A percentile compares a stretch with the other conserved stretches of the same genome.
These are phyloP conservation scores for Plantago lanceolata DNA, from an alignment of 305 asterid genomes.

Conservation along the genomic window DNA sequence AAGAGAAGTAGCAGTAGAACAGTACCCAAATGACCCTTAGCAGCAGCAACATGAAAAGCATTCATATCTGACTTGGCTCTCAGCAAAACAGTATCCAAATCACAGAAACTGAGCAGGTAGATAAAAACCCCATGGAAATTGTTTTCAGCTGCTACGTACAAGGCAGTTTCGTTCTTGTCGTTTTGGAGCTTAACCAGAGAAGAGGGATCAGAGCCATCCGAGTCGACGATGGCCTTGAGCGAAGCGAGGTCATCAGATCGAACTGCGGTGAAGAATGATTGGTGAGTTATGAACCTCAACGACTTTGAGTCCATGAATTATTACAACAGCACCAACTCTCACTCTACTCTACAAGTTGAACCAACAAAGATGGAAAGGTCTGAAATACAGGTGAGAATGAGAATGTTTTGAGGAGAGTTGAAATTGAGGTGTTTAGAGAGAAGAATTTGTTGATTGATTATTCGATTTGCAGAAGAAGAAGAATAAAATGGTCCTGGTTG, in stretches of 20 bases:
- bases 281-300: slow-evolving; percentile 75
- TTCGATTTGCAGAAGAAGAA: too few species aligned
- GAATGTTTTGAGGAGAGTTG: too few species aligned
- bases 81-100: slow-evolving; percentile 48
- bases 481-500: too few species aligned
- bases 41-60: slow-evolving; percentile 79
- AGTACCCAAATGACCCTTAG: slow-evolving; percentile 75
- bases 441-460: too few species aligned
- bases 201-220: slow-evolving; percentile 62
- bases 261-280: slow-evolving; percentile 71
- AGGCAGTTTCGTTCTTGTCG: slow-evolving; percentile 72
- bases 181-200: slow-evolving; percentile 60
- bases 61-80: slow-evolving; percentile 78
- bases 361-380: too few species aligned
- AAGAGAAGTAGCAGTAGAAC: background rate
- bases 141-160: slow-evolving; percentile 71
- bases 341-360: too few species aligned
- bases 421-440: too few species aligned
- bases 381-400: too few species aligned
- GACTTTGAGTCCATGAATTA: slow-evolving; percentile 66
- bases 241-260: slow-evolving; percentile 70
- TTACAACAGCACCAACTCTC: too few species aligned
- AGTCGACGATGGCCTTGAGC: slow-evolving; percentile 43
- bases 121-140: slow-evolving; percentile 46
- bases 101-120: slow-evolving; percentile 67